phyloP scores from a whole-genome alignment of 192 early-diverging fungal genomes.

The Linnemannia exigua region DNA sequence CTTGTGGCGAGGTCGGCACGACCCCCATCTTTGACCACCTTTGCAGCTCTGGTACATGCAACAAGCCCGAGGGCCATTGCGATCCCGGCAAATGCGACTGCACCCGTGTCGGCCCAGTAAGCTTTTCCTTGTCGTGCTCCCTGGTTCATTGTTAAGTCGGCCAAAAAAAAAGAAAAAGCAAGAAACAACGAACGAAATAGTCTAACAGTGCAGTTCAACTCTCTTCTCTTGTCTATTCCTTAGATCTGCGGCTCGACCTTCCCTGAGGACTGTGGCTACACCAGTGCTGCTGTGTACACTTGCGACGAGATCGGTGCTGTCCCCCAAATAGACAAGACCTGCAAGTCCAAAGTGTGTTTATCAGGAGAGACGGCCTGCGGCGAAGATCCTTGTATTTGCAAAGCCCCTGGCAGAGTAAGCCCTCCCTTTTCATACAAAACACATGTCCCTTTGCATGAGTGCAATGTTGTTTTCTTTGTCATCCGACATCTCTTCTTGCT shows the following conservation, averaged over 20 bases:
- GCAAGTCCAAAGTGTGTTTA: neutral
- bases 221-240: too few relatives aligned
- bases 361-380: neutral
- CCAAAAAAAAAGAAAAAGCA: too few relatives aligned
- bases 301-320: constrained; percentile 9
- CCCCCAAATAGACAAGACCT: neutral
- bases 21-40: neutral
- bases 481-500: neutral
- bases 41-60: neutral
- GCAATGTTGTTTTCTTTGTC: neutral
- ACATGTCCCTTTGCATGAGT: too few relatives aligned
- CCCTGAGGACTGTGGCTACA: neutral
- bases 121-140: neutral
- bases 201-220: too few relatives aligned
- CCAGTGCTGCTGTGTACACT: neutral
- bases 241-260: constrained; percentile 12
- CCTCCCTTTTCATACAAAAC: neutral
- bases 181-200: too few relatives aligned
- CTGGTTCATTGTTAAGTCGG: too few relatives aligned
- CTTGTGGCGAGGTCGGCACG: neutral
- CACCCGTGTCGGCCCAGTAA: neutral
- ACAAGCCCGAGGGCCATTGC: neutral
- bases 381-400: constrained; percentile 1
- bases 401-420: neutral
- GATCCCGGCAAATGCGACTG: neutral